Percentiles rank a stretch among this genome's conserved stretches.
Conservation (phyloP, 768 basidiomycete genomes). For the Suillus variegatus region DNA sequence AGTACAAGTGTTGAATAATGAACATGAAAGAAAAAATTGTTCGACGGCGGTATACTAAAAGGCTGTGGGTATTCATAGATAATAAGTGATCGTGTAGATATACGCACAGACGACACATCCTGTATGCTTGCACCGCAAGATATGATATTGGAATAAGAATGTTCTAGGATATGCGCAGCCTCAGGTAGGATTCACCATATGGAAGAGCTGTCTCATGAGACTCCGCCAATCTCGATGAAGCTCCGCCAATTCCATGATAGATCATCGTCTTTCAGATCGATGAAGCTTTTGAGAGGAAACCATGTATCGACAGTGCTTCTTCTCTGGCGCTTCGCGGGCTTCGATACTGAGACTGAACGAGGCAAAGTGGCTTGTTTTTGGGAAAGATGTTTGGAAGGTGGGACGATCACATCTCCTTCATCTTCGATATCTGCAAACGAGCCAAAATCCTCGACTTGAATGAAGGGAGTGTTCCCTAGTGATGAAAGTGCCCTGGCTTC, state of each 20-base stretch:
- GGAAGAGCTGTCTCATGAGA: constrained; percentile 14
- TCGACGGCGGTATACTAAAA: neutral
- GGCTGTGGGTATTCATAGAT: constrained; percentile 12
- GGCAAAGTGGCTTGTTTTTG: constrained; percentile 15
- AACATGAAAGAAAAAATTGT: neutral
- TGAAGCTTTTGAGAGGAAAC: constrained; percentile 64
- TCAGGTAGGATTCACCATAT: neutral
- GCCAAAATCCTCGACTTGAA: constrained; percentile 24
- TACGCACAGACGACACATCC: constrained; percentile 21
- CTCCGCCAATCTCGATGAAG: constrained; percentile 57
- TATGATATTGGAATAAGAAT: constrained; percentile 18
- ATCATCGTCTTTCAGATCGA: constrained; percentile 57
- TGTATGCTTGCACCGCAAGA: constrained; percentile 8
- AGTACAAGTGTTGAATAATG: constrained; percentile 8
- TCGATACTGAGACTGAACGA: constrained; percentile 13
- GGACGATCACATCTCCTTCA: constrained; percentile 29
- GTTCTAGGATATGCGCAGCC: constrained; percentile 10
- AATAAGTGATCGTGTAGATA: constrained; percentile 22
- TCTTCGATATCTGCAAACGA: constrained; percentile 34
- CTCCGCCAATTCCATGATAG: constrained; percentile 59
- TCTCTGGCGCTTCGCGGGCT: constrained; percentile 29
- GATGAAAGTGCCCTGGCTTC: constrained; percentile 19
- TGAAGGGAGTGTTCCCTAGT: constrained; percentile 12
- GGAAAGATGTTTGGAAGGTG: constrained; percentile 11
- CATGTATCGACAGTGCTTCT: constrained; percentile 49